Conservation (phyloP, 306 rosid species). For the Vigna nakashimae region DNA sequence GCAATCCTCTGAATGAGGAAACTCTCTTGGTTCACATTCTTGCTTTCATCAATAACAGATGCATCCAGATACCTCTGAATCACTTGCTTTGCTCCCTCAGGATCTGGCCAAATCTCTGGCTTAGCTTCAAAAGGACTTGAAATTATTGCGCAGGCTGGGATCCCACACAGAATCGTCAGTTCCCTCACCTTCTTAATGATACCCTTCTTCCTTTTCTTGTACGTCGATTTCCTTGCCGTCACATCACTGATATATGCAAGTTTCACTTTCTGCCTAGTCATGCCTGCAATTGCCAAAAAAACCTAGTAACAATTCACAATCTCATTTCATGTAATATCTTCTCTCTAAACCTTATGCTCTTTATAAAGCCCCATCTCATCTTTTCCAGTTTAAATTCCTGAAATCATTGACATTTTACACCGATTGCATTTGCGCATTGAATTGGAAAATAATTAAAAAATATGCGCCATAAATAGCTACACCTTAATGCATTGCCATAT, state of each 20-base stretch:
- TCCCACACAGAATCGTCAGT: conserved; percentile 62
- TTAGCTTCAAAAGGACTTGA: conserved; percentile 53
- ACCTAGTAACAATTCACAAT: not conserved
- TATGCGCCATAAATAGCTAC: not conserved
- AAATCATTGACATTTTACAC: not conserved
- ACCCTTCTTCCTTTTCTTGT: conserved; percentile 71
- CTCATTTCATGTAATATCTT: not conserved
- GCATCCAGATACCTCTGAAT: conserved; percentile 20
- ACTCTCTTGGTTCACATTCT: conserved; percentile 47
- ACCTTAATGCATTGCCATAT: conserved; percentile 17
- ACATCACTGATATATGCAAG: conserved; percentile 51
- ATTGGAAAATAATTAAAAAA: conserved; percentile 9
- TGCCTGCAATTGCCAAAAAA: conserved; percentile 15
- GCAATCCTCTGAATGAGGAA: conserved; percentile 35
- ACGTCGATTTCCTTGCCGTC: conserved; percentile 62
- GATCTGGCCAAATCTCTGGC: conserved; percentile 61
- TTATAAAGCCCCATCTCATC: conserved; percentile 23
- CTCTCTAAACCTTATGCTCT: no score
- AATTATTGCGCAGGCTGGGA: conserved; percentile 66
- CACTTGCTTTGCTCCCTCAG: conserved; percentile 24
- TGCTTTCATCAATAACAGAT: conserved; percentile 15
- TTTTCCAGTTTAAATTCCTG: not conserved
- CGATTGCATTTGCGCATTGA: not conserved
- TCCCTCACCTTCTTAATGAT: conserved; percentile 65
- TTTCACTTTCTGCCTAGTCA: conserved; percentile 67